Conservation (phyloP, 1,139 yeast species). For the Yamadazyma oceani region DNA sequence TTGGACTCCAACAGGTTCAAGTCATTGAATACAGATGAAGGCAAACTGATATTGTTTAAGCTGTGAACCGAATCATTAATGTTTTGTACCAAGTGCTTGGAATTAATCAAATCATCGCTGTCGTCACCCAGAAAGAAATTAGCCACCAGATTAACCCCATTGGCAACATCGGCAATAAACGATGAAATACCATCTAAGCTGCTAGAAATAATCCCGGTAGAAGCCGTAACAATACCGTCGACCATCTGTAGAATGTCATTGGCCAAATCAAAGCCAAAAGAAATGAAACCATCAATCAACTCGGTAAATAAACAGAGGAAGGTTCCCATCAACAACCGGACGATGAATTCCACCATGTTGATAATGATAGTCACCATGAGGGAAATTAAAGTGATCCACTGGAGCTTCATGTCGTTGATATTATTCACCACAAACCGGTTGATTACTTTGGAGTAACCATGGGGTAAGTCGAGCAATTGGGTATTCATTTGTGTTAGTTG, state of each 20-base stretch:
- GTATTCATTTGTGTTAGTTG: conserved; percentile 14
- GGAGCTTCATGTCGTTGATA: conserved; percentile 47
- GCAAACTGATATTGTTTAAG: conserved; percentile 60
- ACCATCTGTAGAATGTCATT: conserved; percentile 61
- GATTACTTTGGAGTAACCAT: conserved; percentile 51
- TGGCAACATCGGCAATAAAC: conserved; percentile 7
- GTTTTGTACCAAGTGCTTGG: conserved; percentile 24
- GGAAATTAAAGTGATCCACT: conserved; percentile 29
- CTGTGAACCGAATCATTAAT: conserved; percentile 61
- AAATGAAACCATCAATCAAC: conserved; percentile 69
- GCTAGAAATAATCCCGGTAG: conserved; percentile 12
- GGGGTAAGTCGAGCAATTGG: conserved; percentile 8
- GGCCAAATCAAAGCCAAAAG: conserved; percentile 65
- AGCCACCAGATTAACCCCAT: conserved; percentile 20
- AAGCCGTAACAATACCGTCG: conserved; percentile 34
- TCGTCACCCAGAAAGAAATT: conserved; percentile 55
- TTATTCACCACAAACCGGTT: conserved; percentile 49
- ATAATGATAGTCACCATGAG: conserved; percentile 57
- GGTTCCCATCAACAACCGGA: conserved; percentile 80
- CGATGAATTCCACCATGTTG: conserved; percentile 57
- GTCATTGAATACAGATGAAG: conserved; percentile 55
- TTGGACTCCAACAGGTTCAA: conserved; percentile 44
- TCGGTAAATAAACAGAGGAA: conserved; percentile 79
- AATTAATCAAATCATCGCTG: conserved; percentile 20
- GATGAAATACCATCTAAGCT: conserved; percentile 10